phyloP scores from a whole-genome alignment of 164 flowering plant species.

The Sedum album region DNA sequence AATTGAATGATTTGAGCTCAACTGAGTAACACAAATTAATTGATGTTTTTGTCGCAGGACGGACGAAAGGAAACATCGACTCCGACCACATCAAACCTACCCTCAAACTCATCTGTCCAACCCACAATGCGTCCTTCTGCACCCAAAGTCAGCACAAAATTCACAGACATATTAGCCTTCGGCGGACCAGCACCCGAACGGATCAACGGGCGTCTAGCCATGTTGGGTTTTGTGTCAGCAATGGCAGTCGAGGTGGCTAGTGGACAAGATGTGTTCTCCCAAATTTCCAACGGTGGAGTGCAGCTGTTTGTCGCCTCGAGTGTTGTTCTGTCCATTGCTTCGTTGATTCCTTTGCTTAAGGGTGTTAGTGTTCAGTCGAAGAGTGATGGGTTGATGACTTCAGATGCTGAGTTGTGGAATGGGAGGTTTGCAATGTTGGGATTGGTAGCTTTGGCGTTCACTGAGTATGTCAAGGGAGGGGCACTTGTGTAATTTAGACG shows the following conservation, averaged over 20 bases:
- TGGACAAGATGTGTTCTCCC: conserved; percentile 50
- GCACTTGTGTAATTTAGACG: conserved; percentile 31
- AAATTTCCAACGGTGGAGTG: conserved; percentile 55
- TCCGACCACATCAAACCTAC: not conserved
- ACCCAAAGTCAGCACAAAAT: conserved; percentile 41
- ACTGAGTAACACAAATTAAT: not conserved
- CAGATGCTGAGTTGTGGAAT: conserved; percentile 82
- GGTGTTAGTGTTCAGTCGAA: conserved; percentile 56
- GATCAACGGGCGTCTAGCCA: conserved; percentile 83
- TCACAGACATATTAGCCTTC: conserved; percentile 59
- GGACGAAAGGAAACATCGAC: not conserved
- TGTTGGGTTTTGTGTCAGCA: conserved; percentile 82
- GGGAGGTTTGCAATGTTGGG: conserved; percentile 91
- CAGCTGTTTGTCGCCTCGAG: conserved; percentile 56
- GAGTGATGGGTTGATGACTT: conserved; percentile 50
- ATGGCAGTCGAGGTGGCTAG: conserved; percentile 53
- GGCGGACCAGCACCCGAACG: conserved; percentile 86
- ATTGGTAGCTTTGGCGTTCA: conserved; percentile 67
- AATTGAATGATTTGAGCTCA: not conserved
- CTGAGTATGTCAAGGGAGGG: conserved; percentile 74
- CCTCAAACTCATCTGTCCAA: not conserved
- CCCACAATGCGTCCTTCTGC: not conserved
- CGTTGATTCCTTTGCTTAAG: conserved; percentile 57
- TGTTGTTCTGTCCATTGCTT: conserved; percentile 49
- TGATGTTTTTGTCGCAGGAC: conserved; percentile 4